These are phyloP conservation scores for Yamadazyma laniorum DNA, from an alignment of 805 yeast genomes.

Conservation along the genomic window DNA sequence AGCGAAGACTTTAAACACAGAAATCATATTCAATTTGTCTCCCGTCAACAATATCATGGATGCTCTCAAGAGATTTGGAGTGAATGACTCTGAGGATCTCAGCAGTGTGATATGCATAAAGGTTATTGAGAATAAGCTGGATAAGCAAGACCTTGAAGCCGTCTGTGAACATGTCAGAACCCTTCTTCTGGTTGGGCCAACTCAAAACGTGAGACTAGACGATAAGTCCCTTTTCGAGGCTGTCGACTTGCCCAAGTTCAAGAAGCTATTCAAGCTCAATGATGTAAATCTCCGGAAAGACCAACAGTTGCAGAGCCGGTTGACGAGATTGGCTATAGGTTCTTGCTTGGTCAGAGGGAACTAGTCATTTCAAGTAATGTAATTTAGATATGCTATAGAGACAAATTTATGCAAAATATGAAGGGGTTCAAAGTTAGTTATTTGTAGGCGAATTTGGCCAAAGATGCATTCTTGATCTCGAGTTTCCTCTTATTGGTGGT, in stretches of 20 bases:
- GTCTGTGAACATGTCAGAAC: slow-evolving; percentile 33
- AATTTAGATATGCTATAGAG: neutral
- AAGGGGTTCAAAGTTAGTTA: neutral
- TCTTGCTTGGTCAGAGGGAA: slow-evolving; percentile 50
- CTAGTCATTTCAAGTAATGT: slow-evolving; percentile 15
- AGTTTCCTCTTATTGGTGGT: neutral
- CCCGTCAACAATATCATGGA: slow-evolving; percentile 73
- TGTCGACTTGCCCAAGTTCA: slow-evolving; percentile 29
- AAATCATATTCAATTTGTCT: slow-evolving; percentile 64
- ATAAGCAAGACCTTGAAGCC: slow-evolving; percentile 22
- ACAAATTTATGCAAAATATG: neutral
- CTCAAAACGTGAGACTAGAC: slow-evolving; percentile 15
- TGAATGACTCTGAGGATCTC: slow-evolving; percentile 43
- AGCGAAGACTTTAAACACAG: slow-evolving; percentile 69
- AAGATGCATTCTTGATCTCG: slow-evolving; percentile 8
- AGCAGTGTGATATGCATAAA: slow-evolving; percentile 51
- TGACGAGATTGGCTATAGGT: slow-evolving; percentile 46
- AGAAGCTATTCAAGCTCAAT: slow-evolving; percentile 37
- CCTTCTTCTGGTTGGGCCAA: slow-evolving; percentile 14
- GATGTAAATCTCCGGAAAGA: slow-evolving; percentile 20
- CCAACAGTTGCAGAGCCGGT: slow-evolving; percentile 16
- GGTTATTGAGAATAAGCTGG: slow-evolving; percentile 27
- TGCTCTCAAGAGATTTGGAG: slow-evolving; percentile 68
- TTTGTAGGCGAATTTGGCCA: slow-evolving; percentile 17
- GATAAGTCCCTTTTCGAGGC: slow-evolving; percentile 22